Evolutionary conservation across 768 basidiomycete genomes (phyloP), one percentile per base, ranked within the genome.

Genomic region (Leccinum obscurum): DNA sequence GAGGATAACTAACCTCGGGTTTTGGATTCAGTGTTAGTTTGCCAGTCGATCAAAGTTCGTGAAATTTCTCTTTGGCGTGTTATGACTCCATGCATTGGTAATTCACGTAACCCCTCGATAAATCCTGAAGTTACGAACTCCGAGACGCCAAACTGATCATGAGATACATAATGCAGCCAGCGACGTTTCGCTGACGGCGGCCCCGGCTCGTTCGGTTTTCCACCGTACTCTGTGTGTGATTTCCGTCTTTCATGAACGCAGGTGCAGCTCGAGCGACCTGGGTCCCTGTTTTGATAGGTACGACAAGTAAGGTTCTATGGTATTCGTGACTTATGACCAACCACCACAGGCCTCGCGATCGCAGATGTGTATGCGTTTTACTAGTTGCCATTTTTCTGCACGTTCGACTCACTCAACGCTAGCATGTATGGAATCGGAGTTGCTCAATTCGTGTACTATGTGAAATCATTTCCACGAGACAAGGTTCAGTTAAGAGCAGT

Each of bases 231-330:
- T 17, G 17, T 17, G 4, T 17, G 39, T 17, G 17, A 41, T n/a
- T 57, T 35, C 6, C 13, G 15, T 26, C 46, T 54, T 6, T 24
- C n/a, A 70, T 70, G 66, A 44, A 14, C 13, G 5, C 49, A 20
- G 1, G 10, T 24, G 4, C 58, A 3, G 34, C 26, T 55, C 24
- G 48, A 17, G 17, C 35, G n/a, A 24, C 34, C 14, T 68, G 62
- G 62, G 60, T 52, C 13, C 64, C 66, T 22, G 66, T 62, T 22
- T 28, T 61, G 20, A 60, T 68, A 46, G 68, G 68, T 44, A 44
- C n/a, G 41, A n/a, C 62, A 52, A 17, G 34, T 17, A 15, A 3
- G 24, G 22, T 15, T 4, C n/a, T 46, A 46, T 44, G 17, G 10
- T 20, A 34, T n/a, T 28, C 20, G 26, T 20, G 14, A 3, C 26